Percentiles rank a stretch among this genome's conserved stretches.
Evolutionary conservation across 169 alveolate species (phyloP).

Genomic region (Plasmodium vivax): DNA sequence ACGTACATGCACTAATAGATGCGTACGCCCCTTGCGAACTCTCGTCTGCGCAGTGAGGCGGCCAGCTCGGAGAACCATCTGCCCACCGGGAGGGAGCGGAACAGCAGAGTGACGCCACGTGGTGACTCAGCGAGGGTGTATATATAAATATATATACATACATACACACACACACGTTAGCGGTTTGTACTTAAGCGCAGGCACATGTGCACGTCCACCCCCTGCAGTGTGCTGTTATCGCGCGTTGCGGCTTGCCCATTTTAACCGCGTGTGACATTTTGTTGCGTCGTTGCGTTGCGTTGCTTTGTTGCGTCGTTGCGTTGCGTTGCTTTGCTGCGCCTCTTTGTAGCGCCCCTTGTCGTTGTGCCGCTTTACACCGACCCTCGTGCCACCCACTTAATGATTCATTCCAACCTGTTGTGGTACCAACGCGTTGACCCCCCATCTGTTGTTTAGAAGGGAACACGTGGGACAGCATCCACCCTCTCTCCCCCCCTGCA

Average conservation of each 20-base stretch:
- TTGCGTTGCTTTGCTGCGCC: no score
- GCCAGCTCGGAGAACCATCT: not conserved
- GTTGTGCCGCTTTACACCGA: not conserved
- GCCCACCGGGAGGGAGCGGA: not conserved
- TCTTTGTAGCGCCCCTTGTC: no score
- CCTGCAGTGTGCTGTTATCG: not conserved
- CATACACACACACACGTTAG: not conserved
- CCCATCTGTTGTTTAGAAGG: not conserved
- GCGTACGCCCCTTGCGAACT: not conserved
- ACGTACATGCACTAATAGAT: no score
- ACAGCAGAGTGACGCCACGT: not conserved
- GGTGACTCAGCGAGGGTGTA: not conserved
- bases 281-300: not conserved
- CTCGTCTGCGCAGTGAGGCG: not conserved
- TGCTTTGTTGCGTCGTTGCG: not conserved
- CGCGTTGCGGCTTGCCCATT: no score
- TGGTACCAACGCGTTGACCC: not conserved
- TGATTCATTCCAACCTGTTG: not conserved
- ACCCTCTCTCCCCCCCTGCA: not conserved
- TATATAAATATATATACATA: not conserved
- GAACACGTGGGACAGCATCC: not conserved
- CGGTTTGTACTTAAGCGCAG: not conserved
- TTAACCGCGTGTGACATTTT: not conserved
- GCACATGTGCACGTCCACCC: not conserved
- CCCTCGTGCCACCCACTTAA: not conserved